These are phyloP conservation scores for Boletus sp. DNA, from an alignment of 768 basidiomycete genomes.

Conservation along the genomic window DNA sequence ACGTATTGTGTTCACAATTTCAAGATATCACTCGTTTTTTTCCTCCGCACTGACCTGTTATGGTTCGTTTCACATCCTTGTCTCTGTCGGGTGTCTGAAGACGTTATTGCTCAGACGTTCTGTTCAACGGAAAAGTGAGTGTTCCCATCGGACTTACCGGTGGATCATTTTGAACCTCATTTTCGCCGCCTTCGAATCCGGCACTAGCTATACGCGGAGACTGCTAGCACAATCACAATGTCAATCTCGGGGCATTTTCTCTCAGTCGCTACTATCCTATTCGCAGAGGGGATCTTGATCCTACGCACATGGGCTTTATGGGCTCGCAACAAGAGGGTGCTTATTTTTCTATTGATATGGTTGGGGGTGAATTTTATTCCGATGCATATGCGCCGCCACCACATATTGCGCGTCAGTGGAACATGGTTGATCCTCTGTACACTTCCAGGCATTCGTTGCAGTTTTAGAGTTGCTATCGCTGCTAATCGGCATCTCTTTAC, in stretches of 20 bases:
- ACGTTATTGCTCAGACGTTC: slow-evolving; percentile 1
- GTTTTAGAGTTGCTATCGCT: slow-evolving; percentile 4
- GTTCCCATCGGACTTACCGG: not conserved
- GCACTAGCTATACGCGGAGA: too few relatives aligned
- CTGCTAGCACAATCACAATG: too few relatives aligned
- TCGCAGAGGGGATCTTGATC: slow-evolving; percentile 17
- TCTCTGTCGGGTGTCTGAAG: not conserved
- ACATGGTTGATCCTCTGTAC: not conserved
- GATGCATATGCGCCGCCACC: not conserved
- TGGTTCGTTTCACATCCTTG: slow-evolving; percentile 3
- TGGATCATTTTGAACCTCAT: not conserved
- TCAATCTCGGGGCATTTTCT: too few relatives aligned
- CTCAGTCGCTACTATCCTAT: slow-evolving; percentile 11
- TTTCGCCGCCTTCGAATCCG: too few relatives aligned
- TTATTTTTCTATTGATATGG: slow-evolving; percentile 13
- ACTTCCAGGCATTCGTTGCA: slow-evolving; percentile 10
- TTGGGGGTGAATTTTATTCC: slow-evolving; percentile 10
- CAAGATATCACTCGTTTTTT: slow-evolving; percentile 27
- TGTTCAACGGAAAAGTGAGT: slow-evolving; percentile 3
- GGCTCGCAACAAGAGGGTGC: slow-evolving; percentile 14
- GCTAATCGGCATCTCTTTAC: slow-evolving; percentile 6
- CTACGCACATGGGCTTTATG: slow-evolving; percentile 28
- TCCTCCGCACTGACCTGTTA: slow-evolving; percentile 13
- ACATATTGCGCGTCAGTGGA: too few relatives aligned
- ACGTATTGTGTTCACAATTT: slow-evolving; percentile 24